Conservation (phyloP, 352 stramenopile species). For the Phytophthora podocarpi region DNA sequence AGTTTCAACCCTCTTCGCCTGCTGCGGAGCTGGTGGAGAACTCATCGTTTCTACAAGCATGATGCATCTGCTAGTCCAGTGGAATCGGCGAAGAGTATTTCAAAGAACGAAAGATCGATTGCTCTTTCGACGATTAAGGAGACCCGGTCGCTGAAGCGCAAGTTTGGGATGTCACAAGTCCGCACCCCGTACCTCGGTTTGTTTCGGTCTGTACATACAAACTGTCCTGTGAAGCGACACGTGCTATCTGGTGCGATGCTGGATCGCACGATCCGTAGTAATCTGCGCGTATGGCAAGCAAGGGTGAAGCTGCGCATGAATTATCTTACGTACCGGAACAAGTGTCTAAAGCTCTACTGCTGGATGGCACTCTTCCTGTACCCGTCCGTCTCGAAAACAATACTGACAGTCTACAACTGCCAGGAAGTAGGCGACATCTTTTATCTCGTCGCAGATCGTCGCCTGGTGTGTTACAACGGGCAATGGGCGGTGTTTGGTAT, state of each 20-base stretch:
- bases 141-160: slow-evolving; percentile 54
- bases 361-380: slow-evolving; percentile 82
- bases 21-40: slow-evolving; percentile 50
- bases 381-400: slow-evolving; percentile 77
- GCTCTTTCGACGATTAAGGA: slow-evolving; percentile 26
- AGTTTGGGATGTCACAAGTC: slow-evolving; percentile 79
- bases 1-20: slow-evolving; percentile 60
- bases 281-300: slow-evolving; percentile 79
- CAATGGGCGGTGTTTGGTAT: slow-evolving; percentile 70
- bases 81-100: not conserved
- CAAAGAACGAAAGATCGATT: not conserved
- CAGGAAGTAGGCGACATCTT: slow-evolving; percentile 65
- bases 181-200: slow-evolving; percentile 68
- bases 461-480: slow-evolving; percentile 73
- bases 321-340: slow-evolving; percentile 82
- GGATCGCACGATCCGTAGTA: slow-evolving; percentile 70
- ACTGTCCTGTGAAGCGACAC: slow-evolving; percentile 59
- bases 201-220: slow-evolving; percentile 57
- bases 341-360: slow-evolving; percentile 80
- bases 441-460: slow-evolving; percentile 70
- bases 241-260: slow-evolving; percentile 53
- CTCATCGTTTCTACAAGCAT: slow-evolving; percentile 12
- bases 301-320: slow-evolving; percentile 84
- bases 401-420: slow-evolving; percentile 82
- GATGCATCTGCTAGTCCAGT: not conserved